Percentiles rank a stretch among this genome's conserved stretches.
Evolutionary conservation across 2,329 filamentous ascomycete species (phyloP).

Genomic region (Rasamsonia emersonii): DNA sequence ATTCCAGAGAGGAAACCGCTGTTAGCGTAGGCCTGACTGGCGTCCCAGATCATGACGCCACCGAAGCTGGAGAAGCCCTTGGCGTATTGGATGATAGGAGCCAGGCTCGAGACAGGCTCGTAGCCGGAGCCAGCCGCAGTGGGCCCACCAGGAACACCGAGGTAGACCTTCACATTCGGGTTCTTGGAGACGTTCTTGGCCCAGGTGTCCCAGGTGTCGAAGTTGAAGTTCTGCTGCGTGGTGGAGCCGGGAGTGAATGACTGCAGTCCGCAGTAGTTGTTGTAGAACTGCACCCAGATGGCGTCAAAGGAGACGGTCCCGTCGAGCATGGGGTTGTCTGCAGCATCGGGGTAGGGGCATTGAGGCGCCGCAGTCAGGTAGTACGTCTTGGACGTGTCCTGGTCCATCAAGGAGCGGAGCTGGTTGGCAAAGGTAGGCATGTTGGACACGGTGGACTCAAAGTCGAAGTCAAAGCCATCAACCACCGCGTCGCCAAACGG

Average conservation of each 20-base stretch:
- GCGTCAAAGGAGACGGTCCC: constrained; percentile 50
- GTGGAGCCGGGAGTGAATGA: constrained; percentile 39
- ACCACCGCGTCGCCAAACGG: constrained; percentile 59
- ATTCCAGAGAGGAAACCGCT: constrained; percentile 46
- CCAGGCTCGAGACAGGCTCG: constrained; percentile 38
- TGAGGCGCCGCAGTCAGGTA: constrained; percentile 60
- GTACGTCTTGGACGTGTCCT: constrained; percentile 44
- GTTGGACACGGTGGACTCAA: constrained; percentile 54
- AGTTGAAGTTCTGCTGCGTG: constrained; percentile 51
- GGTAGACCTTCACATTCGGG: constrained; percentile 50
- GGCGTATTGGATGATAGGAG: constrained; percentile 44
- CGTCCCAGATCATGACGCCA: constrained; percentile 64
- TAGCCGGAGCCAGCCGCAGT: constrained; percentile 51
- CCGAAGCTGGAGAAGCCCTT: constrained; percentile 53
- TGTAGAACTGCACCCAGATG: constrained; percentile 59
- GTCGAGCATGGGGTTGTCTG: constrained; percentile 50
- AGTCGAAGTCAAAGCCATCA: constrained; percentile 71
- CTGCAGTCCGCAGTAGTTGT: constrained; percentile 56
- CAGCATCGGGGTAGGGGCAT: constrained; percentile 56
- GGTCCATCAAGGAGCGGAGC: constrained; percentile 49
- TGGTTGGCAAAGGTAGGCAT: constrained; percentile 53
- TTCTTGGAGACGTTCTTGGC: constrained; percentile 51
- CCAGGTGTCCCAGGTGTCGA: constrained; percentile 58
- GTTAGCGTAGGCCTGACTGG: constrained; percentile 53
- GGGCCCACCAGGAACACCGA: constrained; percentile 52